A percentile compares a stretch with the other conserved stretches of the same genome.
These are phyloP conservation scores for Cystobasidiaceae sp. DNA, from an alignment of 1,284 basidiomycete species.

Conservation along the genomic window DNA sequence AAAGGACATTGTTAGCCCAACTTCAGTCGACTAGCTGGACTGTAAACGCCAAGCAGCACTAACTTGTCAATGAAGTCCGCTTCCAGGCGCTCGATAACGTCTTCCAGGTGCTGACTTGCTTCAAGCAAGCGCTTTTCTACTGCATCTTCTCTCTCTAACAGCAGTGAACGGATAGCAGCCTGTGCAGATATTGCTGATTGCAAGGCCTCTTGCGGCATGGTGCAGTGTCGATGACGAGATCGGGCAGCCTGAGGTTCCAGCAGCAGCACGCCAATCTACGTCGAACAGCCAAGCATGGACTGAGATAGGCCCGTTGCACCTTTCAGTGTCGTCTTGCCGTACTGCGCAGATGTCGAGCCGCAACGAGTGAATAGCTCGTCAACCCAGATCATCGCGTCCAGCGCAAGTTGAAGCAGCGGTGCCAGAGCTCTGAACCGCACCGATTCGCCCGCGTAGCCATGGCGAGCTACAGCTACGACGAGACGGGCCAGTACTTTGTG, in stretches of 20 bases:
- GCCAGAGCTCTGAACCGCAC: neutral
- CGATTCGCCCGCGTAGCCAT: neutral
- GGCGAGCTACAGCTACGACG: slow-evolving; percentile 31
- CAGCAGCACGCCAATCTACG: neutral
- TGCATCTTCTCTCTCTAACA: neutral
- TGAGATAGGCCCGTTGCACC: no score
- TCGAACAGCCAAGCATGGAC: no score
- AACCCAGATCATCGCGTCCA: no score
- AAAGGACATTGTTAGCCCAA: neutral
- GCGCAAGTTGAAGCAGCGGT: no score
- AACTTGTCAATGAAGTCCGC: slow-evolving; percentile 15
- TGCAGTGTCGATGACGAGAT: no score
- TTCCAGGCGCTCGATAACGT: slow-evolving; percentile 26
- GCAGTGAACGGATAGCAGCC: slow-evolving; percentile 5
- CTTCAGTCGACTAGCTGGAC: neutral
- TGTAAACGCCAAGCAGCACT: neutral
- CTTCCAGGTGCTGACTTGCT: slow-evolving; percentile 6
- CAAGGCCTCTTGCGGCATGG: neutral
- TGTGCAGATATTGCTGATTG: slow-evolving; percentile 23
- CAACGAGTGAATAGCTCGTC: neutral
- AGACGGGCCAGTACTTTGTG: slow-evolving; percentile 33
- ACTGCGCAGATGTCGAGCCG: neutral
- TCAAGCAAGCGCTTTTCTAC: slow-evolving; percentile 6
- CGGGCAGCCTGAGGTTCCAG: no score
- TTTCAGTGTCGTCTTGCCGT: no score